Conservation (phyloP, 2,329 filamentous ascomycete species). For the Fusarium austroafricanum region DNA sequence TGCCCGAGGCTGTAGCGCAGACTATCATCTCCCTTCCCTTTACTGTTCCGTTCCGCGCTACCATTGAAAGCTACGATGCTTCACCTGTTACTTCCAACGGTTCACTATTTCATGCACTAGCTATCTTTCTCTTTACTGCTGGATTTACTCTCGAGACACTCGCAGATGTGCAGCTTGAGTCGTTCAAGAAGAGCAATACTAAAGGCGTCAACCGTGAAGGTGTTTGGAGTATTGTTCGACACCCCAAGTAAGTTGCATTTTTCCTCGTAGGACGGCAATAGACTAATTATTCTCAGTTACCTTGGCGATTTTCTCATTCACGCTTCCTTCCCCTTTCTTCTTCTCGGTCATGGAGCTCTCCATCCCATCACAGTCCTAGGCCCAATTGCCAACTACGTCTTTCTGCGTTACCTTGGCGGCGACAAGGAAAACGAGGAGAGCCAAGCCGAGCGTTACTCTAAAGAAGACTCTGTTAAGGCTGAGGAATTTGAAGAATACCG, state of each 20-base stretch:
- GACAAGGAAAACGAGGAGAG: slow-evolving; percentile 17
- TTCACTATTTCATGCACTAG: neutral
- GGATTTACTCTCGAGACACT: slow-evolving; percentile 8
- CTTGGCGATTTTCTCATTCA: slow-evolving; percentile 14
- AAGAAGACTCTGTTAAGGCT: slow-evolving; percentile 4
- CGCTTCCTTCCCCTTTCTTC: slow-evolving; percentile 14
- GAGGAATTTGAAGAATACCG: slow-evolving; percentile 2
- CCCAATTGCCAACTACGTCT: slow-evolving; percentile 15
- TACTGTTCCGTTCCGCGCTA: slow-evolving; percentile 12
- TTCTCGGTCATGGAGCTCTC: slow-evolving; percentile 1
- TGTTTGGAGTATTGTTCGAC: slow-evolving; percentile 26
- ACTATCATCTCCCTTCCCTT: slow-evolving; percentile 20
- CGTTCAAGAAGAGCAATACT: slow-evolving; percentile 2
- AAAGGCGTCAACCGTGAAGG: slow-evolving; percentile 8
- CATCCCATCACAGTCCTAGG: slow-evolving; percentile 7
- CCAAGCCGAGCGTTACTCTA: slow-evolving; percentile 8
- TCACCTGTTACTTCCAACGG: slow-evolving; percentile 12
- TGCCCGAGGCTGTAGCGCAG: slow-evolving; percentile 23
- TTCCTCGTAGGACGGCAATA: fast-evolving
- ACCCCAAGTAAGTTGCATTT: slow-evolving; percentile 11
- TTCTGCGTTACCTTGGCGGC: slow-evolving; percentile 11
- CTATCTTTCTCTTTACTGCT: slow-evolving; percentile 12
- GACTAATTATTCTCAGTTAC: neutral
- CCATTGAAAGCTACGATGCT: neutral
- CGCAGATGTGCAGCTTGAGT: slow-evolving; percentile 11